Evolutionary conservation across 768 basidiomycete genomes (phyloP).

Genomic region (Chlorophyllum brunneum): DNA sequence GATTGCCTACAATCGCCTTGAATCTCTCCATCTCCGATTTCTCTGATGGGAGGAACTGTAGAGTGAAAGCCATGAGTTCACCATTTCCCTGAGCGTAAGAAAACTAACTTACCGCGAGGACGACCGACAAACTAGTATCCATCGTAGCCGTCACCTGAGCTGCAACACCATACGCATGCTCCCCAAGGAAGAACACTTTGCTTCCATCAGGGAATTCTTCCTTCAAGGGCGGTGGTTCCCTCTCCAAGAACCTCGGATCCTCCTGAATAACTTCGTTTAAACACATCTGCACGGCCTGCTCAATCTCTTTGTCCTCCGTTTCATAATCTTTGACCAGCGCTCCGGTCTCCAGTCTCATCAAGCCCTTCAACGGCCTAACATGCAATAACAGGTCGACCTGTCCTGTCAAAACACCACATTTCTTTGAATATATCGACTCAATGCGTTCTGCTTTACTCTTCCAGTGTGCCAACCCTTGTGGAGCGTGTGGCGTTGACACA

Average conservation of each 20-base stretch:
- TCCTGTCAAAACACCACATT: constrained; percentile 82
- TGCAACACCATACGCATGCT: constrained; percentile 93
- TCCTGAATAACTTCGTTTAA: constrained; percentile 79
- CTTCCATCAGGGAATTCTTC: constrained; percentile 90
- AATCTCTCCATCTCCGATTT: constrained; percentile 76
- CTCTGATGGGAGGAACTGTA: constrained; percentile 85
- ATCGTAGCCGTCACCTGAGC: constrained; percentile 81
- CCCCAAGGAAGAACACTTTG: constrained; percentile 94
- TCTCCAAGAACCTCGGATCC: constrained; percentile 84
- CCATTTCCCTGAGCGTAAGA: background rate
- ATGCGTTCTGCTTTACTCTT: constrained; percentile 77
- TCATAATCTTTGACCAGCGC: constrained; percentile 97
- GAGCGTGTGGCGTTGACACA: constrained; percentile 69
- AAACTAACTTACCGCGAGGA: constrained; percentile 67
- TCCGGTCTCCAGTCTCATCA: constrained; percentile 85
- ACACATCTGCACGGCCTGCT: constrained; percentile 85
- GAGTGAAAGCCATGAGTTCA: background rate
- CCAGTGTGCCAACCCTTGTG: constrained; percentile 70
- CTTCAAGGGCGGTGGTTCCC: constrained; percentile 72
- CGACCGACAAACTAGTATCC: constrained; percentile 68
- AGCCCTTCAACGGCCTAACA: constrained; percentile 89
- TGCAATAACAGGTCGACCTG: constrained; percentile 79
- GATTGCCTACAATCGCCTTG: constrained; percentile 58
- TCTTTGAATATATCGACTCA: constrained; percentile 85
- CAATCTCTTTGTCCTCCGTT: constrained; percentile 71